Percentiles rank a stretch among this genome's conserved stretches.
Conservation (phyloP, 495 filamentous ascomycete genomes). For the Penicillium fimorum region DNA sequence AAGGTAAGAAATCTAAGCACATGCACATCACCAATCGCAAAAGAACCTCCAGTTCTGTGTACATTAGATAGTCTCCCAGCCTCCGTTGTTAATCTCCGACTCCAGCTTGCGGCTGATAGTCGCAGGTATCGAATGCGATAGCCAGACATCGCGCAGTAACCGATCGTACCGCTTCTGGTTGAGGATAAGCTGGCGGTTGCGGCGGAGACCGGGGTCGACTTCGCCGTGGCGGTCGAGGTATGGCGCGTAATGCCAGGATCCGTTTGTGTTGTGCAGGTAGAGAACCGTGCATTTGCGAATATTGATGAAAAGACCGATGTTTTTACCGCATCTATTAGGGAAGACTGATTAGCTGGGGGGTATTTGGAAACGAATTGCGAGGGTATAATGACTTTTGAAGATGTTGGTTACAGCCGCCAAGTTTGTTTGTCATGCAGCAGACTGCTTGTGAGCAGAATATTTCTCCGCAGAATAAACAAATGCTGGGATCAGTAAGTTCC, state of each 20-base stretch:
- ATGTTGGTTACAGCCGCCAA: slow-evolving; percentile 89
- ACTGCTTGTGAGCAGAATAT: slow-evolving; percentile 93
- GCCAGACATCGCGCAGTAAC: slow-evolving; percentile 80
- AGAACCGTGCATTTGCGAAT: slow-evolving; percentile 91
- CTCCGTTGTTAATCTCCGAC: slow-evolving; percentile 91
- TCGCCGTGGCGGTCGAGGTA: slow-evolving; percentile 96
- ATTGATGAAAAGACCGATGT: slow-evolving; percentile 90
- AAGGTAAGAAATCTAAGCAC: slow-evolving; percentile 3
- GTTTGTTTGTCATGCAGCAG: slow-evolving; percentile 74
- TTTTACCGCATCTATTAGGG: slow-evolving; percentile 72
- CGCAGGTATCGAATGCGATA: slow-evolving; percentile 82
- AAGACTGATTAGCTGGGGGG: neutral
- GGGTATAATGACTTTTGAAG: slow-evolving; percentile 61
- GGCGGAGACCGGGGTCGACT: slow-evolving; percentile 79
- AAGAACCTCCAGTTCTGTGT: slow-evolving; percentile 3
- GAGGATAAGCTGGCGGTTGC: slow-evolving; percentile 80
- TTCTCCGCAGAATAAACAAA: slow-evolving; percentile 94
- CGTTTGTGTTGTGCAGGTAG: slow-evolving; percentile 76
- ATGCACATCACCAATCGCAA: neutral
- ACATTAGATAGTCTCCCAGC: slow-evolving; percentile 85
- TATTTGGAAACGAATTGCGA: neutral
- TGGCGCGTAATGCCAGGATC: slow-evolving; percentile 81
- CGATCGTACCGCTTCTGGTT: slow-evolving; percentile 92
- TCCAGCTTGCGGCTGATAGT: slow-evolving; percentile 87
- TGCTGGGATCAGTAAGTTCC: slow-evolving; percentile 80